phyloP scores from a whole-genome alignment of 73 alveolate species.

The Paramecium tetraurelia region DNA sequence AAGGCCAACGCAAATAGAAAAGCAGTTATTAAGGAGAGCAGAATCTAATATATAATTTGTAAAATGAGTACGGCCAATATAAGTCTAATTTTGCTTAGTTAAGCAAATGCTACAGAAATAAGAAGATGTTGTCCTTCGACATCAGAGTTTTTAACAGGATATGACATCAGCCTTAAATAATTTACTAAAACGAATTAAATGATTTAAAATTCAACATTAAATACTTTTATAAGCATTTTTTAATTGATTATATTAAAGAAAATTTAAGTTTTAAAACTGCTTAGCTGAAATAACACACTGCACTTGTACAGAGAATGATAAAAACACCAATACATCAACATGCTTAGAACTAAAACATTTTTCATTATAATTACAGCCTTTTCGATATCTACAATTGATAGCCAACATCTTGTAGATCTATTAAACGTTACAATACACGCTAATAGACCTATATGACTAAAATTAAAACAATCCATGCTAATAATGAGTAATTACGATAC shows the following conservation, averaged over 20 bases:
- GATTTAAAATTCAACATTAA: not conserved
- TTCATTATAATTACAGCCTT: not conserved
- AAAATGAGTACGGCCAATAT: not conserved
- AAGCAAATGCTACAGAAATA: not conserved
- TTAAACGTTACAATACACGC: not conserved
- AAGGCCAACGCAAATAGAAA: not conserved
- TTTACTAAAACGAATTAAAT: not conserved
- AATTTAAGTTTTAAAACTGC: not conserved
- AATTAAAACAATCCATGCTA: not conserved
- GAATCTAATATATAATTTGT: not conserved
- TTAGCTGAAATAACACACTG: not conserved
- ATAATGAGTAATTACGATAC: not conserved
- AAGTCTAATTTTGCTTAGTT: not conserved
- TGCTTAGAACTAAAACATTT: not conserved
- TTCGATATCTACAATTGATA: not conserved
- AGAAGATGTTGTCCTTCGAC: constrained; percentile 1
- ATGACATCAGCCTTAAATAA: not conserved
- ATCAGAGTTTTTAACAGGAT: constrained; percentile 10
- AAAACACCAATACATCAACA: not conserved
- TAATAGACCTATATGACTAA: no score
- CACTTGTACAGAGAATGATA: not conserved
- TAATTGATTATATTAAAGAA: not conserved
- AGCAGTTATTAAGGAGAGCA: not conserved
- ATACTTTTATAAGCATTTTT: not conserved
- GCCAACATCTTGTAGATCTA: not conserved